Evolutionary conservation across 2,329 filamentous ascomycete genomes (phyloP).

Genomic region (Sphaerulina vaccinii): DNA sequence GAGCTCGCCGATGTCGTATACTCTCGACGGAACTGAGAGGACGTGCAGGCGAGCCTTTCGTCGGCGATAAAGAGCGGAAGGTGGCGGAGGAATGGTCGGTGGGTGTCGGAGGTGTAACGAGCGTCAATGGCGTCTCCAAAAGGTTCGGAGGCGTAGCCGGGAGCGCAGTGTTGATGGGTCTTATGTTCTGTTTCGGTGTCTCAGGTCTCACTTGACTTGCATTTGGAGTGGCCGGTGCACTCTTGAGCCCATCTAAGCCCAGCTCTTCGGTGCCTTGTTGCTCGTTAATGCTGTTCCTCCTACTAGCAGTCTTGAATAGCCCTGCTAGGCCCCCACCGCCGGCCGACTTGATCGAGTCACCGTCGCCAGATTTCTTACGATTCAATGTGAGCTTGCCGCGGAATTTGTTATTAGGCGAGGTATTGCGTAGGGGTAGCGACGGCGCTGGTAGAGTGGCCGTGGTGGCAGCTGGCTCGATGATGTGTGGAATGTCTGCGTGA

Average conservation of each 20-base stretch:
- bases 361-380: slow-evolving; percentile 49
- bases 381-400: slow-evolving; percentile 64
- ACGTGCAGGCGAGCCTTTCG: slow-evolving; percentile 46
- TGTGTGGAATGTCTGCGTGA: slow-evolving; percentile 36
- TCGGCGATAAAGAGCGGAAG: slow-evolving; percentile 24
- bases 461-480: slow-evolving; percentile 30
- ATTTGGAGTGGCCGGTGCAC: background rate
- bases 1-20: slow-evolving; percentile 34
- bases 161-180: slow-evolving; percentile 38
- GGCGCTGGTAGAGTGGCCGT: slow-evolving; percentile 23
- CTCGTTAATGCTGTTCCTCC: slow-evolving; percentile 34
- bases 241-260: background rate
- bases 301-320: slow-evolving; percentile 43
- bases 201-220: slow-evolving; percentile 23
- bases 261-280: slow-evolving; percentile 31
- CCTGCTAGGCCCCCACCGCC: slow-evolving; percentile 45
- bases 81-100: slow-evolving; percentile 43
- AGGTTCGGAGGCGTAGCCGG: slow-evolving; percentile 44
- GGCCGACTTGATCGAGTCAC: slow-evolving; percentile 43
- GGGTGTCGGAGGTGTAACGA: slow-evolving; percentile 64
- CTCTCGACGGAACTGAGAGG: slow-evolving; percentile 34
- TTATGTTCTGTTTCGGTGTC: slow-evolving; percentile 25
- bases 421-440: slow-evolving; percentile 53
- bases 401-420: slow-evolving; percentile 69
- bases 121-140: slow-evolving; percentile 52